These are phyloP conservation scores for Rhynchosporium secalis DNA, from an alignment of 2,329 filamentous ascomycete genomes.

Conservation along the genomic window DNA sequence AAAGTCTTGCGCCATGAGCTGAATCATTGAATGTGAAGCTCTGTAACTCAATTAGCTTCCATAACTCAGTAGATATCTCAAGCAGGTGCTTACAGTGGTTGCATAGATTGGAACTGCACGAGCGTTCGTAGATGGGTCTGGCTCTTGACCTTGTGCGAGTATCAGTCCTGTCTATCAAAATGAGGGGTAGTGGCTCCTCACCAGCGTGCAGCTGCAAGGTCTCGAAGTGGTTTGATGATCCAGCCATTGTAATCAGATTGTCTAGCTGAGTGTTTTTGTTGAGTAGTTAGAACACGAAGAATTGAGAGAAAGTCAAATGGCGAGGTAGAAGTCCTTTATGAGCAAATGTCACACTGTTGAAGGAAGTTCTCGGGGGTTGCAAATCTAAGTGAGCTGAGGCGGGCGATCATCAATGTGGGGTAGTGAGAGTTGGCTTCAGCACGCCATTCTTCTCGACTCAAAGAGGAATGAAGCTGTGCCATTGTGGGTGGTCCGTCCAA, in stretches of 20 bases:
- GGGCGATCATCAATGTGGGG: slow-evolving; percentile 19
- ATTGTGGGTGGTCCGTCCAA: not conserved
- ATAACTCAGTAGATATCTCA: not conserved
- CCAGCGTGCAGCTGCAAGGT: slow-evolving; percentile 85
- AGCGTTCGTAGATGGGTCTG: slow-evolving; percentile 79
- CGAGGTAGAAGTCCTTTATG: slow-evolving; percentile 7
- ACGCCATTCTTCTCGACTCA: slow-evolving; percentile 15
- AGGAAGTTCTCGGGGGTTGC: not conserved
- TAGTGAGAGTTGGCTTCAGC: slow-evolving; percentile 16
- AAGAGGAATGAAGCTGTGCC: slow-evolving; percentile 11
- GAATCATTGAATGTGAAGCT: slow-evolving; percentile 95
- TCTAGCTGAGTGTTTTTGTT: not conserved
- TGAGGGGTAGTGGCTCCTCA: slow-evolving; percentile 38
- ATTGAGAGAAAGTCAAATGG: not conserved
- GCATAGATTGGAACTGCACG: slow-evolving; percentile 96
- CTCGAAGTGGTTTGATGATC: slow-evolving; percentile 66
- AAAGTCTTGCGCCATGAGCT: slow-evolving; percentile 90
- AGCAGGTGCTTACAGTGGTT: slow-evolving; percentile 58
- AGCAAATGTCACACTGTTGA: not conserved
- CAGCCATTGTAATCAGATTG: slow-evolving; percentile 29
- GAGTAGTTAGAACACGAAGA: not conserved
- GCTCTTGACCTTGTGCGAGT: slow-evolving; percentile 62
- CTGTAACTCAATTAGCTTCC: slow-evolving; percentile 45
- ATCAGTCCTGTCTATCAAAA: slow-evolving; percentile 22
- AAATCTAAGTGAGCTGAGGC: not conserved